phyloP scores from a whole-genome alignment of 2,329 filamentous ascomycete genomes.

The Rosellinia necatrix region DNA sequence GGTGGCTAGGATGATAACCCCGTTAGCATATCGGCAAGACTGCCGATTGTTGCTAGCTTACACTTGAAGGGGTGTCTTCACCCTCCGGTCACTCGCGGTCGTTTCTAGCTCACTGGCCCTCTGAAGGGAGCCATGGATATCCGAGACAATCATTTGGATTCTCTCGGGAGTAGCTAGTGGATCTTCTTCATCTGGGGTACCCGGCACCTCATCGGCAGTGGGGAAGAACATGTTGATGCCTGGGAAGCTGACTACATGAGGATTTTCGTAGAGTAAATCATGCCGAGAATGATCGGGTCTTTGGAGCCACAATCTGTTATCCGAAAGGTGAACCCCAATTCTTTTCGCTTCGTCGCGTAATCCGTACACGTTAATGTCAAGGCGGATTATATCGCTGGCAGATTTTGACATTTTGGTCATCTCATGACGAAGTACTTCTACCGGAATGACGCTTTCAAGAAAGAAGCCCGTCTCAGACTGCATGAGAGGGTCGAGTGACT shows the following conservation, averaged over 20 bases:
- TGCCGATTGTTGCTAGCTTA: slow-evolving; percentile 4
- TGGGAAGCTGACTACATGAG: slow-evolving; percentile 38
- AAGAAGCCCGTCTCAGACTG: slow-evolving; percentile 16
- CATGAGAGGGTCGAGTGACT: slow-evolving; percentile 29
- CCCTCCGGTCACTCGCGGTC: slow-evolving; percentile 11
- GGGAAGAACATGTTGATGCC: slow-evolving; percentile 26
- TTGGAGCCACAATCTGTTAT: slow-evolving; percentile 43
- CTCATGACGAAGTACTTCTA: slow-evolving; percentile 28
- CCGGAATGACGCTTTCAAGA: slow-evolving; percentile 33
- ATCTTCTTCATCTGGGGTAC: slow-evolving; percentile 20
- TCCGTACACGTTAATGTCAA: slow-evolving; percentile 47
- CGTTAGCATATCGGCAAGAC: not conserved
- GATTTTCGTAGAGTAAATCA: slow-evolving; percentile 42
- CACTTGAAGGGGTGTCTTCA: slow-evolving; percentile 11
- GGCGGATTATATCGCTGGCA: slow-evolving; percentile 36
- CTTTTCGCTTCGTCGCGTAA: slow-evolving; percentile 21
- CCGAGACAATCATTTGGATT: slow-evolving; percentile 16
- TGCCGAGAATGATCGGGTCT: slow-evolving; percentile 37
- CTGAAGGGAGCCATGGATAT: slow-evolving; percentile 16
- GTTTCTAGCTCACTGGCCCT: slow-evolving; percentile 19
- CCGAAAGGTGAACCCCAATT: slow-evolving; percentile 39
- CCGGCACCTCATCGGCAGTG: slow-evolving; percentile 22
- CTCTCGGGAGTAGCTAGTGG: slow-evolving; percentile 7
- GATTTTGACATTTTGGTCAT: slow-evolving; percentile 36
- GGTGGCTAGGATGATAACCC: slow-evolving; percentile 40